Evolutionary conservation across 495 filamentous ascomycete species (phyloP).

Genomic region (Xylaria cubensis): DNA sequence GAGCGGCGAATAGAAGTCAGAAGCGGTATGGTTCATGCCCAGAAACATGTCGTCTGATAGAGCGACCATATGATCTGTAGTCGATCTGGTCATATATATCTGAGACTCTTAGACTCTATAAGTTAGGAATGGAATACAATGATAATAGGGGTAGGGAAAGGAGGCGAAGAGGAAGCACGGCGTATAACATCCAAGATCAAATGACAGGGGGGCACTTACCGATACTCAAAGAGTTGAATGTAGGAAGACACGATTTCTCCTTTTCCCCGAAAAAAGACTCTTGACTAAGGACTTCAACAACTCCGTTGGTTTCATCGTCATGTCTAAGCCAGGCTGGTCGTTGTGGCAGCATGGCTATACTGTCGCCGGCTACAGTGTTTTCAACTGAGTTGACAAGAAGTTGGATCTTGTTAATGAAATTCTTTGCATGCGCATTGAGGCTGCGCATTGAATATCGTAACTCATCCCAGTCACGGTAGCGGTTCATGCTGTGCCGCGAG

Average conservation of each 20-base stretch:
- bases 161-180: not conserved
- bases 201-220: not conserved
- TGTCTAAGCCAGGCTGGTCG: slow-evolving; percentile 47
- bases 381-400: slow-evolving; percentile 50
- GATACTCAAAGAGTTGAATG: slow-evolving; percentile 46
- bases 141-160: not conserved
- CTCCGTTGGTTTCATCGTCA: slow-evolving; percentile 35
- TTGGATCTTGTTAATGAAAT: slow-evolving; percentile 51
- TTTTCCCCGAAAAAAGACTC: slow-evolving; percentile 52
- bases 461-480: slow-evolving; percentile 55
- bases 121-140: not conserved
- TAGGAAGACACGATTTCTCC: slow-evolving; percentile 47
- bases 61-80: slow-evolving; percentile 45
- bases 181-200: not conserved
- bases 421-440: slow-evolving; percentile 46
- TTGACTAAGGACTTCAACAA: slow-evolving; percentile 48
- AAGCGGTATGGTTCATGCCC: slow-evolving; percentile 48
- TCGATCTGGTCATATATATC: slow-evolving; percentile 45
- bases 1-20: slow-evolving; percentile 52
- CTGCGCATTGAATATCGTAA: slow-evolving; percentile 51
- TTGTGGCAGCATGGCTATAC: slow-evolving; percentile 41
- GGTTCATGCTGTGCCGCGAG: slow-evolving; percentile 47
- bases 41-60: slow-evolving; percentile 55
- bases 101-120: slow-evolving; percentile 46
- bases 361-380: slow-evolving; percentile 30